Evolutionary conservation across 345 rosid genomes (phyloP).

Genomic region (Nephelium lappaceum): DNA sequence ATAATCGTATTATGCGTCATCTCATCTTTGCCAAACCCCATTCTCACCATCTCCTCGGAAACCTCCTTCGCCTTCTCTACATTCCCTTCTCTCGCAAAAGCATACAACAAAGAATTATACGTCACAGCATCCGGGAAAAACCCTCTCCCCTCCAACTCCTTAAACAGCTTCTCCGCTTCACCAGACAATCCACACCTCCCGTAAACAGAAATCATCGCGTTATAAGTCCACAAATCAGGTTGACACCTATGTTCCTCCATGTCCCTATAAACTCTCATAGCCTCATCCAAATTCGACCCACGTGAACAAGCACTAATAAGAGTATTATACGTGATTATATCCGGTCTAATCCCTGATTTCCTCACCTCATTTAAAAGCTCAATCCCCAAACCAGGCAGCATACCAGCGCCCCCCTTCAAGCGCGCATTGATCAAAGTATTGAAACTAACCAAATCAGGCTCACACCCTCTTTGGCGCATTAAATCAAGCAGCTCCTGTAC

Average conservation of each 20-base stretch:
- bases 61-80: constrained; percentile 73
- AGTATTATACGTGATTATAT: constrained; percentile 89
- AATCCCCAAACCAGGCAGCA: constrained; percentile 60
- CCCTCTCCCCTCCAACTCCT: constrained; percentile 73
- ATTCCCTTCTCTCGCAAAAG: constrained; percentile 87
- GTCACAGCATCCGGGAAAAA: constrained; percentile 88
- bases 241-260: constrained; percentile 76
- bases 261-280: constrained; percentile 65
- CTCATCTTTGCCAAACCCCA: constrained; percentile 82
- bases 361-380: constrained; percentile 78
- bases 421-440: constrained; percentile 92
- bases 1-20: constrained; percentile 91
- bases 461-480: constrained; percentile 80
- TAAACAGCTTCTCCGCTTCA: constrained; percentile 74
- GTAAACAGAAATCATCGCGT: constrained; percentile 91
- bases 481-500: constrained; percentile 71
- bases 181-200: constrained; percentile 78
- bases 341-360: constrained; percentile 78
- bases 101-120: constrained; percentile 87
- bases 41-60: constrained; percentile 70
- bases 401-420: constrained; percentile 56
- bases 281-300: constrained; percentile 75
- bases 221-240: constrained; percentile 97
- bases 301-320: constrained; percentile 90
- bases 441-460: constrained; percentile 93